Base-by-base conservation (phyloP, 116 monocot genomes). In the Papilionanthe hybrid region DNA sequence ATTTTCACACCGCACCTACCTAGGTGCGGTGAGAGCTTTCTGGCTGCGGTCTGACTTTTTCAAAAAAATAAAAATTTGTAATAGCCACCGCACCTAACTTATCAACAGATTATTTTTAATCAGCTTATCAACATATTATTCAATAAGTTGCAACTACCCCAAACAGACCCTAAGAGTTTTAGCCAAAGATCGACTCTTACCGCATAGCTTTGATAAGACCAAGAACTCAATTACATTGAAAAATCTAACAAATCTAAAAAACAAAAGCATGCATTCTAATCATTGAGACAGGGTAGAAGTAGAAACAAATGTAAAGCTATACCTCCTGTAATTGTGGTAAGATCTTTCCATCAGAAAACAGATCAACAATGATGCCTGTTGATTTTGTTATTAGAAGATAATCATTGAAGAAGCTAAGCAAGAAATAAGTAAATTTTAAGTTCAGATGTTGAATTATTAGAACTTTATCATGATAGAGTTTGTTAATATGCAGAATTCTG, bases 281-380 rank as follows among this genome's bases (percentile, higher is more conserved):
- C 71, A 30, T 10, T 25, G 25, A 63, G 63, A 63, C 22, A 60
- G 5, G 0, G 63, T 25, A 63, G 0, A 63, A 25, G 53, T 53
- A 15, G 53, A 53, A 53, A 25, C 1, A 63, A 63, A 63, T 23
- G 27, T 25, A 63, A 47, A 79, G 6, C 4, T 22, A 77, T 88
- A 95, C 95, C 93, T 93, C 84, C 19, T 85, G 53, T 77, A 95
- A 67, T 55, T 91, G 88, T 9, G 91, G 95, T 56, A 95, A 85
- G 53, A 93, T 83, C 83, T 91, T 93, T 30, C 95, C 95, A 86
- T 90, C 90, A 72, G 86, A 82, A 84, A 95, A 95, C 45, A 93
- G 84, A 90, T 95, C 95, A 76, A 95, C 93, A 55, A 95, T 79
- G 47, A 95, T 95, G 11, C 93, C 95, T 95, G 88, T 27, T 77